phyloP scores from a whole-genome alignment of 768 basidiomycete genomes.

The Aureoboletus auriporus region DNA sequence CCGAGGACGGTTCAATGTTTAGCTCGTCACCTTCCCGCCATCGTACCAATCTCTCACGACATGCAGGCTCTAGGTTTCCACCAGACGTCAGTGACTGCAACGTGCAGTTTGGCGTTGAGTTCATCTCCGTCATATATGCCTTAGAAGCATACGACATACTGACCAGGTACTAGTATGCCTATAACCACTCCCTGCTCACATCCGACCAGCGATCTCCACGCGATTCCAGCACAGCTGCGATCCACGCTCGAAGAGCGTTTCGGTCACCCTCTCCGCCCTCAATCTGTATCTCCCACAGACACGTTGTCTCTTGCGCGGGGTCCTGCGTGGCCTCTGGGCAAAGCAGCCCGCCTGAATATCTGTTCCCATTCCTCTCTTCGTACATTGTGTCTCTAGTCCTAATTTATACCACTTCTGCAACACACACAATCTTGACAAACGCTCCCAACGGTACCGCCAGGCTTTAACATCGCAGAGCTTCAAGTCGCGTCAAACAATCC shows the following conservation, averaged over 20 bases:
- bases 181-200: too few relatives aligned
- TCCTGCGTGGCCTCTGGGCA: slow-evolving; percentile 31
- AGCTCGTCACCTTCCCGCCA: background rate
- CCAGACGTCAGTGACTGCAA: slow-evolving; percentile 84
- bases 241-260: slow-evolving; percentile 40
- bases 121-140: slow-evolving; percentile 73
- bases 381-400: too few relatives aligned
- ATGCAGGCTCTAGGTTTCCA: slow-evolving; percentile 82
- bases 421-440: slow-evolving; percentile 54
- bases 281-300: background rate
- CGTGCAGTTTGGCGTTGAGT: slow-evolving; percentile 84
- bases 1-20: too few relatives aligned
- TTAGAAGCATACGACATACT: slow-evolving; percentile 73
- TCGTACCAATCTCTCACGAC: slow-evolving; percentile 47
- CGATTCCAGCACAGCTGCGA: slow-evolving; percentile 36
- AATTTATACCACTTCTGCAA: too few relatives aligned
- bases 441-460: too few relatives aligned
- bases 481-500: too few relatives aligned
- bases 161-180: slow-evolving; percentile 60
- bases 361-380: too few relatives aligned
- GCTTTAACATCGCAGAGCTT: too few relatives aligned
- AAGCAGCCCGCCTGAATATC: background rate
- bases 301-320: slow-evolving; percentile 24
- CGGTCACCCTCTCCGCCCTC: slow-evolving; percentile 26
- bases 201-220: slow-evolving; percentile 35